These are phyloP conservation scores for Rusavskia elegans DNA, from an alignment of 495 filamentous ascomycete genomes.

Conservation along the genomic window DNA sequence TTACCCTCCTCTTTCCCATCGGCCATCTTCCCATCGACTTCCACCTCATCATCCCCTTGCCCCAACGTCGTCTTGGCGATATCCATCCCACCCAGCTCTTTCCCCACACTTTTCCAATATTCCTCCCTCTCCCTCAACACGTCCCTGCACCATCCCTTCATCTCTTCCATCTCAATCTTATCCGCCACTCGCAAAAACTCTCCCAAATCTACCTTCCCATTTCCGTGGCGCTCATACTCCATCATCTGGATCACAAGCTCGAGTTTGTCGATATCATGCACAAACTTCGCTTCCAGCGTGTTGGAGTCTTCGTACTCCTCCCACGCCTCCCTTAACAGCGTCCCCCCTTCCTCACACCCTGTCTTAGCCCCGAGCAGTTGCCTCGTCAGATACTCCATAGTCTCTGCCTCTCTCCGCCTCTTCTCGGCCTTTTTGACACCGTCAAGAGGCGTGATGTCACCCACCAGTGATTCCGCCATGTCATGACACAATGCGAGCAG, in stretches of 20 bases:
- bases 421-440: slow-evolving; percentile 54
- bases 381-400: slow-evolving; percentile 76
- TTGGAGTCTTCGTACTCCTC: slow-evolving; percentile 80
- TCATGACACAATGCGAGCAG: slow-evolving; percentile 92
- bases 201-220: slow-evolving; percentile 47
- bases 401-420: slow-evolving; percentile 63
- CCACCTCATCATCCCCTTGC: not conserved
- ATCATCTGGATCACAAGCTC: slow-evolving; percentile 90
- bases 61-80: not conserved
- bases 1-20: not conserved
- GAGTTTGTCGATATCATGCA: slow-evolving; percentile 95
- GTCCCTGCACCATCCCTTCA: slow-evolving; percentile 61
- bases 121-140: slow-evolving; percentile 59
- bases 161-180: slow-evolving; percentile 60
- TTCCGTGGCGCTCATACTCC: slow-evolving; percentile 71
- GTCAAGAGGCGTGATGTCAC: slow-evolving; percentile 90
- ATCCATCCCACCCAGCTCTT: not conserved
- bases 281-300: slow-evolving; percentile 72
- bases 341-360: slow-evolving; percentile 15
- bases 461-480: slow-evolving; percentile 90
- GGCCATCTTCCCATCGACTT: not conserved
- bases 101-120: slow-evolving; percentile 42
- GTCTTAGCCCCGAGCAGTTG: slow-evolving; percentile 39
- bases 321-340: slow-evolving; percentile 63
- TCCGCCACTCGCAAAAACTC: slow-evolving; percentile 68